Conservation (phyloP, 768 basidiomycete species). For the Nidularia sp. region DNA sequence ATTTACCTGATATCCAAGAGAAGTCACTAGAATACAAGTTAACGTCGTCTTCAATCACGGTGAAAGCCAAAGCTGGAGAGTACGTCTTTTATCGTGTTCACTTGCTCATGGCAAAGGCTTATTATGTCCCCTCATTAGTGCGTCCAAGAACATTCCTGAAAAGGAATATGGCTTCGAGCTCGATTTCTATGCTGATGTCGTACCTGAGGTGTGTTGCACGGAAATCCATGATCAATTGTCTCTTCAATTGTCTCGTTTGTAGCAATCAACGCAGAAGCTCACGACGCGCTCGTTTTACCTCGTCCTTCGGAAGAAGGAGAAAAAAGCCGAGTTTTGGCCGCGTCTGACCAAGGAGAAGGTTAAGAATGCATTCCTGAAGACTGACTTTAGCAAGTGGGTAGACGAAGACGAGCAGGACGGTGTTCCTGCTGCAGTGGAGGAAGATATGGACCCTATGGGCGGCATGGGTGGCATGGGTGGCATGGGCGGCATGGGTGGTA, state of each 20-base stretch:
- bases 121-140: slow-evolving; percentile 16
- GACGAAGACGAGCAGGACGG: slow-evolving; percentile 97
- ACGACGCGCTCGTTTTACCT: slow-evolving; percentile 65
- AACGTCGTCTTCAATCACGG: slow-evolving; percentile 51
- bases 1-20: slow-evolving; percentile 69
- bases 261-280: slow-evolving; percentile 59
- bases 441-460: slow-evolving; percentile 41
- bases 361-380: slow-evolving; percentile 82
- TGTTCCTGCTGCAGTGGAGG: slow-evolving; percentile 34
- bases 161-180: slow-evolving; percentile 74
- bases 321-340: slow-evolving; percentile 82
- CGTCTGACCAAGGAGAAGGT: slow-evolving; percentile 86
- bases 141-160: slow-evolving; percentile 37
- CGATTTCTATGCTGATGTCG: slow-evolving; percentile 72
- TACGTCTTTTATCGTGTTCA: slow-evolving; percentile 26
- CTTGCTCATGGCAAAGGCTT: slow-evolving; percentile 2
- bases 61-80: slow-evolving; percentile 66
- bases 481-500: slow-evolving; percentile 46
- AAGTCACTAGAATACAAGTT: slow-evolving; percentile 57
- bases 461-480: slow-evolving; percentile 48
- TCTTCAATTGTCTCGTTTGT: too few species aligned
- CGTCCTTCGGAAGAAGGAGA: slow-evolving; percentile 78
- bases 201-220: slow-evolving; percentile 56
- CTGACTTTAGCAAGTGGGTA: slow-evolving; percentile 93
- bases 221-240: slow-evolving; percentile 1